Conservation (phyloP, 2,329 filamentous ascomycete genomes). For the Colletotrichum horii region DNA sequence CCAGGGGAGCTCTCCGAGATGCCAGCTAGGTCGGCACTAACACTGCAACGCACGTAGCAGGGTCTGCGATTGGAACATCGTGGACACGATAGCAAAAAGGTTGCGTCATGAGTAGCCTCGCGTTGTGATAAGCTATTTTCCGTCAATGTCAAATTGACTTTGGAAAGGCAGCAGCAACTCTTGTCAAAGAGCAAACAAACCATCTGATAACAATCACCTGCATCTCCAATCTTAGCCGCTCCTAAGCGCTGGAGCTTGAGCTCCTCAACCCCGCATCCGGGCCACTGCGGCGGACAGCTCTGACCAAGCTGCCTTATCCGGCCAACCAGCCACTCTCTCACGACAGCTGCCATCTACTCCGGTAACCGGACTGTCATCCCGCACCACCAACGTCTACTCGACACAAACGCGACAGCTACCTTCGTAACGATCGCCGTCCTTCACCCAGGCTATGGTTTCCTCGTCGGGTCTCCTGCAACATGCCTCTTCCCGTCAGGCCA, state of each 20-base stretch:
- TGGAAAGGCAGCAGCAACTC: not conserved
- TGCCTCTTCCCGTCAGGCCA: constrained; percentile 18
- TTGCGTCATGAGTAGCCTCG: not conserved
- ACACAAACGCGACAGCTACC: not conserved
- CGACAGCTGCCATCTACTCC: constrained; percentile 3
- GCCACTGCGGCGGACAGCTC: not conserved
- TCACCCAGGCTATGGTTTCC: not conserved
- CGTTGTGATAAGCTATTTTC: not conserved
- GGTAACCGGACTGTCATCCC: constrained; percentile 2
- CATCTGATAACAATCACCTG: not conserved
- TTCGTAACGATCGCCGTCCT: not conserved
- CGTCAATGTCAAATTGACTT: not conserved
- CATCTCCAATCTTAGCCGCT: constrained; percentile 18
- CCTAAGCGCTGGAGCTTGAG: constrained; percentile 14
- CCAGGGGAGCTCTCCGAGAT: not conserved
- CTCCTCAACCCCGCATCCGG: constrained; percentile 18
- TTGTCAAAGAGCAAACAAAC: not conserved
- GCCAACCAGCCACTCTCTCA: constrained; percentile 1
- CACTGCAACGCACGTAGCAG: not conserved
- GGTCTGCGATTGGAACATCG: not conserved
- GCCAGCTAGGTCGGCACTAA: not conserved
- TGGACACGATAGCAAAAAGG: not conserved
- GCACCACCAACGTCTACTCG: not conserved
- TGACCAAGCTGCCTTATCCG: constrained; percentile 9
- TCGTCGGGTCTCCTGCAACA: not conserved